phyloP scores from a whole-genome alignment of 495 filamentous ascomycete species.

The Hypoxylon cercidicola region DNA sequence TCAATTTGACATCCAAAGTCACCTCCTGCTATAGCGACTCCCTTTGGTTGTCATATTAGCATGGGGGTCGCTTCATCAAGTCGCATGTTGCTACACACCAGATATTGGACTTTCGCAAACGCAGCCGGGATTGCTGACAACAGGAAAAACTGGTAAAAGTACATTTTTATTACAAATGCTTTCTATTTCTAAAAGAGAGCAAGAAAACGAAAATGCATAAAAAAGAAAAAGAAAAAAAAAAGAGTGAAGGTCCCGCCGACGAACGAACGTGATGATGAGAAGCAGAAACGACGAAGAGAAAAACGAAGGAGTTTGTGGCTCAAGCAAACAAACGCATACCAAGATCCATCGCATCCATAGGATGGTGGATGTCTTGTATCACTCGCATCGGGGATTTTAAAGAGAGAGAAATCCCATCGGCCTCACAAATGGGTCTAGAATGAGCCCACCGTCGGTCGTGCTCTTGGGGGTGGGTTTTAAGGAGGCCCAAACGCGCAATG shows the following conservation, averaged over 20 bases:
- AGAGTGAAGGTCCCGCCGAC: slow-evolving; percentile 37
- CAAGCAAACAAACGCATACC: slow-evolving; percentile 27
- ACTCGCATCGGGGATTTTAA: slow-evolving; percentile 26
- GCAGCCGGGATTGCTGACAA: slow-evolving; percentile 36
- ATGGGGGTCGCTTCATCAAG: background rate
- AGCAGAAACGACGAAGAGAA: background rate
- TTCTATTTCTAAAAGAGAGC: slow-evolving; percentile 25
- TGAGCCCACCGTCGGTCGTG: slow-evolving; percentile 28
- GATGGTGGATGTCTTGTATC: background rate
- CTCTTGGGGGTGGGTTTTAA: slow-evolving; percentile 31
- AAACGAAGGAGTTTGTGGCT: slow-evolving; percentile 22
- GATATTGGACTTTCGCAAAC: slow-evolving; percentile 47
- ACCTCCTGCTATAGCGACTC: slow-evolving; percentile 57
- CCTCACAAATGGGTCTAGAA: slow-evolving; percentile 14
- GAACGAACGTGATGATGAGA: slow-evolving; percentile 19
- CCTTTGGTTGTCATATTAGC: slow-evolving; percentile 38
- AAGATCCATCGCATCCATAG: slow-evolving; percentile 27
- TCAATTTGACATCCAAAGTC: slow-evolving; percentile 64
- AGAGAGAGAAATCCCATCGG: slow-evolving; percentile 6
- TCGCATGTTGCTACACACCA: slow-evolving; percentile 39
- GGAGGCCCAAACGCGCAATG: slow-evolving; percentile 30
- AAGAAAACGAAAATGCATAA: slow-evolving; percentile 11
- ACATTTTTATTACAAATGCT: slow-evolving; percentile 39
- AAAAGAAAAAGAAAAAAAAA: slow-evolving; percentile 29
- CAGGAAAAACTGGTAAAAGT: slow-evolving; percentile 32